phyloP scores from a whole-genome alignment of 805 yeast species.

The Wickerhamia fluorescens region DNA sequence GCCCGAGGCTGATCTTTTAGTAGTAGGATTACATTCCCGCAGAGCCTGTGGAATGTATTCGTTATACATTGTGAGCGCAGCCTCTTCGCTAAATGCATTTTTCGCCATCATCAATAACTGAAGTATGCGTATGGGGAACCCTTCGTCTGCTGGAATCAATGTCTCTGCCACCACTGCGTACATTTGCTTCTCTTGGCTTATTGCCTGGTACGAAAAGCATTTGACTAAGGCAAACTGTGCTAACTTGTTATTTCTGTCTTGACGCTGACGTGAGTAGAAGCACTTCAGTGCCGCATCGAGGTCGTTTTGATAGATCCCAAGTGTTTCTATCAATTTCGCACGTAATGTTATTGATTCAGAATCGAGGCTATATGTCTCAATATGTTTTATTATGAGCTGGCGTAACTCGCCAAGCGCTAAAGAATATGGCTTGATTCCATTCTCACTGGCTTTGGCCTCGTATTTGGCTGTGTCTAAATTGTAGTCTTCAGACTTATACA shows the following conservation, averaged over 20 bases:
- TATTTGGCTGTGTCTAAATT: neutral
- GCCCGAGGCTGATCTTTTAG: constrained; percentile 35
- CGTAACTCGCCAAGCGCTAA: neutral
- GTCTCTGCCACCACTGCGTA: constrained; percentile 33
- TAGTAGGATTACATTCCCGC: constrained; percentile 17
- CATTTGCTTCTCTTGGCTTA: constrained; percentile 19
- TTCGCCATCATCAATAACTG: constrained; percentile 37
- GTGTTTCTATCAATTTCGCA: constrained; percentile 22
- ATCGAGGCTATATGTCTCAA: constrained; percentile 12
- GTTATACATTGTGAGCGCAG: constrained; percentile 39
- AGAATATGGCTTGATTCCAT: neutral
- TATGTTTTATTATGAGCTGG: neutral
- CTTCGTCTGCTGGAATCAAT: constrained; percentile 19
- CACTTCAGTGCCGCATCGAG: constrained; percentile 26
- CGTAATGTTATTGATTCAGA: constrained; percentile 20
- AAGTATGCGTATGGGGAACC: constrained; percentile 24
- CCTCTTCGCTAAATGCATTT: constrained; percentile 31
- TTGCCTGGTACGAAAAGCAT: constrained; percentile 34
- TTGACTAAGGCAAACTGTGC: constrained; percentile 36
- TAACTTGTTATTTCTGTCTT: constrained; percentile 31
- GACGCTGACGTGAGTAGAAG: constrained; percentile 31
- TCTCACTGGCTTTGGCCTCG: neutral
- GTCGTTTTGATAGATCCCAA: constrained; percentile 23
- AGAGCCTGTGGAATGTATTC: constrained; percentile 34
- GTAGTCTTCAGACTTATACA: too few species aligned